Evolutionary conservation across 257 asterid genomes (phyloP), one percentile per base, ranked within the genome.

Genomic region (Asclepias syriaca): DNA sequence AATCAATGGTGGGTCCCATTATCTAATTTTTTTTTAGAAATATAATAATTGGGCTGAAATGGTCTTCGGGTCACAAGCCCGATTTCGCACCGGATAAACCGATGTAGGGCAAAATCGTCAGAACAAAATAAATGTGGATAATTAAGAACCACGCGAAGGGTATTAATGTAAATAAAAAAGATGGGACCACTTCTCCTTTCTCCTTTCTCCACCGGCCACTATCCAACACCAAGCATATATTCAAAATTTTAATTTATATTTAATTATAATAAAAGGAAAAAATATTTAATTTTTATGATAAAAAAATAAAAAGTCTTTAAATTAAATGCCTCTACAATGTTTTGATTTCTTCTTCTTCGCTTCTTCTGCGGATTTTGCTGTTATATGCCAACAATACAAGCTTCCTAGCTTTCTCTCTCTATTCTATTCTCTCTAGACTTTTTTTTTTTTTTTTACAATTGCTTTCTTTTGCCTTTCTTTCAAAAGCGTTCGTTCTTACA

Each of bases 311-410:
- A 60, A 65, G 54, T 49, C 1, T 48, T 57, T 46, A 48, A 18
- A 27, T 8, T 19, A 48, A 53, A 72, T 68, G 63, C 69, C 75
- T 76, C 55, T 49, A 66, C 66, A 65, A 63, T 79, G 77, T 65
- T 75, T 86, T 84, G 83, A 83, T 65, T 75, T 86, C 83, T 84
- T 84, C 81, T 78, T 80, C 88, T 72, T 78, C 84, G 81, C 90
- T 81, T 78, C 90, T 78, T 82, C 93, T 83, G 76, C 88, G 87
- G 86, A 77, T 74, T 85, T 89, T 76, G 85, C 81, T 74, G 84
- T 77, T 80, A 68, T 77, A 64, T 70, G 69, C 74, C 76, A 65
- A 71, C 79, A 67, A 58, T 66, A 50, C 63, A 74, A 74, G 69
- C 66, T 71, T 78, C 75, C 74, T 43, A 27, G 56, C 72, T 75